Base-by-base conservation (phyloP, 306 rosid genomes). In the Parietaria judaica region DNA sequence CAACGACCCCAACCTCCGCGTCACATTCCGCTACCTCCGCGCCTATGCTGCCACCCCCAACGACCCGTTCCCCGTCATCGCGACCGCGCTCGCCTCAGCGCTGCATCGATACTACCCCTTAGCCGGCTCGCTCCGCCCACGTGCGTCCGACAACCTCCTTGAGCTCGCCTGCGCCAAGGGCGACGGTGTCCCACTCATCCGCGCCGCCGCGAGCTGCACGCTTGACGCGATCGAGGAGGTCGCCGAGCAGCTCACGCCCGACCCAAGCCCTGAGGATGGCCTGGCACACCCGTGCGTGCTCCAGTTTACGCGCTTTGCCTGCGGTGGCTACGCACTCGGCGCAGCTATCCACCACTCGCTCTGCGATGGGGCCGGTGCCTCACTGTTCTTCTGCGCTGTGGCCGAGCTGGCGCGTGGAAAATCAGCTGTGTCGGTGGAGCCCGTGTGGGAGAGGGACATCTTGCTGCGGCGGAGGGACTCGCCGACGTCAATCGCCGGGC, bases 351-450 rank as follows among this genome's bases (percentile, higher is more conserved):
- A 80, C 72, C 95, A 91, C 70, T 57, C 87, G 14, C 49, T 91
- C 3, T 81, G 89, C 56, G 97, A 91, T 37, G 96, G 97, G 2
- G 66, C 85, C 54, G 97, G 97, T 1, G 95, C 82, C 41, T 69
- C 81, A 23, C 79, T 64, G 67, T 87, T 91, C 69, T 91, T 91
- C 69, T 81, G 72, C 23, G 79, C 82, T 8, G 63, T 73, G 69
- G 97, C 97, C 3, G 95, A 87, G 83, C 34, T 83, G 47, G 96
- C 95, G 6, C 96, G 96, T 11, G 91, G 96, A 51, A 70, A 70
- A 48, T 51, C 51, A 11, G 38, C 54, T 23, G 37, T 74, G 10
- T 54, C 67, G 36, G 54, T 75, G 17, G 71, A 64, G 12, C 87
- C 96, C 2, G 63, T 85, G 14, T 87, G 96, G 96, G 63, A 83